Evolutionary conservation across 371 early-diverging fungal species (phyloP), one percentile per base, ranked within the genome.

Genomic region (Parasitella parasitica): DNA sequence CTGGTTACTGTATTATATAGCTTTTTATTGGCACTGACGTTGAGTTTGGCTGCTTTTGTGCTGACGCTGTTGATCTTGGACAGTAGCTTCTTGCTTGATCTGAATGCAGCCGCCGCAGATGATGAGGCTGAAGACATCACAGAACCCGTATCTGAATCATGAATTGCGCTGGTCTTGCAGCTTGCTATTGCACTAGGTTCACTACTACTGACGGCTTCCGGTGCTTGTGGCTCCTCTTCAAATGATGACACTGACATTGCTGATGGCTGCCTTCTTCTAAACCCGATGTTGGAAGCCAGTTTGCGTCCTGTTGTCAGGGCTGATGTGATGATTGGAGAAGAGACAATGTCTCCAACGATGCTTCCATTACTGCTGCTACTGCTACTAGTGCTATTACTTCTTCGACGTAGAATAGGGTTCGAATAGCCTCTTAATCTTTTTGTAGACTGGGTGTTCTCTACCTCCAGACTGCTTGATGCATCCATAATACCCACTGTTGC

Each of bases 1-100:
- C 64, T 64, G 16, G 69, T 61, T 49, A 69, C 60, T 36, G 28
- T 64, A 34, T n/a, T n/a, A n/a, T 61, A 69, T 13, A 69, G 28
- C 15, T 69, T 63, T 8, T 60, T 63, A n/a, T 28, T 32, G 13
- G 43, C 34, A 9, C 38, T 57, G 32, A 58, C 16, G 16, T 49
- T 52, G 38, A 48, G 30, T 11, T 38, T 57, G 22, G 27, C 28
- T 27, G 15, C 34, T 24, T 57, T 57, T n/a, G n/a, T n/a, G 35
- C 50, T 30, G 15, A 30, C 50, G 15, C 8, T 32, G 11, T 34
- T 58, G 9, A 52, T 11, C 20, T 58, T 36, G 0, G 57, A 20
- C 0, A 52, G 26, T 18, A 51, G 8, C 0, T 57, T 22, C 16
- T 13, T 28, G 9, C 28, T 28, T 28, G 50, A 28, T 15, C 16